Evolutionary conservation across 2,329 filamentous ascomycete genomes (phyloP).

Genomic region (Botryotinia calthae): DNA sequence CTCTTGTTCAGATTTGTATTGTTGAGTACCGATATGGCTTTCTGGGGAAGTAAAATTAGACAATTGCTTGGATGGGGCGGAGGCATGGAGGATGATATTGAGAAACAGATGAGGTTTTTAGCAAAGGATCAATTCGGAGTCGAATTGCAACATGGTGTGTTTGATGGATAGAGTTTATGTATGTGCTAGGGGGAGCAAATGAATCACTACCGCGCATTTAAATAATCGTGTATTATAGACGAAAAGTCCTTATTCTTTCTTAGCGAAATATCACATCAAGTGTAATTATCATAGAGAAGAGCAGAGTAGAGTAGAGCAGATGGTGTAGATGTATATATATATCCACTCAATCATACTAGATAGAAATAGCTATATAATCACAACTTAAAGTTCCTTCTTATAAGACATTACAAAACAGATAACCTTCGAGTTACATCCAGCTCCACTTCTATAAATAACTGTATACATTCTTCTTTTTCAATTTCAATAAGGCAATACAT

Average conservation of each 20-base stretch:
- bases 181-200: not conserved
- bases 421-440: too few species aligned
- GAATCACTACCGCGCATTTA: not conserved
- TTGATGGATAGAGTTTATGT: constrained; percentile 63
- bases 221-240: not conserved
- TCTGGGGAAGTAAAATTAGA: constrained; percentile 74
- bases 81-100: constrained; percentile 93
- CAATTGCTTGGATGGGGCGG: constrained; percentile 74
- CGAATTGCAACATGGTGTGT: constrained; percentile 83
- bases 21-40: constrained; percentile 73
- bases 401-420: too few species aligned
- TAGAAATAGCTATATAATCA: not conserved
- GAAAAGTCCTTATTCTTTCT: not conserved
- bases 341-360: not conserved
- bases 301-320: not conserved
- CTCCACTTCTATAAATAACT: too few species aligned
- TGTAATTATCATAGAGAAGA: not conserved
- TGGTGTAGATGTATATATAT: not conserved
- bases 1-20: constrained; percentile 79
- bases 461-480: too few species aligned
- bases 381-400: not conserved
- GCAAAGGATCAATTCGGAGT: constrained; percentile 83
- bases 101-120: constrained; percentile 80
- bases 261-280: not conserved
- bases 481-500: too few species aligned